phyloP scores from a whole-genome alignment of 345 rosid genomes.

The Gossypium sturtianum region DNA sequence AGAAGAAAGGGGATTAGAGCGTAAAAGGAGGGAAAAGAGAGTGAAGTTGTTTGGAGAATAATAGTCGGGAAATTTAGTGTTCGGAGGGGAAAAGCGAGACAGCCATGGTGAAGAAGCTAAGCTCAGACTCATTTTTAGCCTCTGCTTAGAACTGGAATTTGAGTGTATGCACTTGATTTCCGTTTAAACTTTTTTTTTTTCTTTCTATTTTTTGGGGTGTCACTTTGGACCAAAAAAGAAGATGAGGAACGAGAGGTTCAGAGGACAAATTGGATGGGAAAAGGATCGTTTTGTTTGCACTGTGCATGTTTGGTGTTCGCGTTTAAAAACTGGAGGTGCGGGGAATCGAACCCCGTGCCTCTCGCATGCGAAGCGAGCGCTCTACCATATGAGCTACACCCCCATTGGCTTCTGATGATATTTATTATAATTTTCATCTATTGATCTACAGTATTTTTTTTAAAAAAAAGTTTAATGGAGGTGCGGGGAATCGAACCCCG shows the following conservation, averaged over 20 bases:
- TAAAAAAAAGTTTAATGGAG: too few species aligned
- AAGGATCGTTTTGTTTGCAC: background rate
- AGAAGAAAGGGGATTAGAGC: slow-evolving; percentile 12
- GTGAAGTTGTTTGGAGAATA: slow-evolving; percentile 21
- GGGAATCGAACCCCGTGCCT: slow-evolving; percentile 99
- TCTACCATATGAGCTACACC: slow-evolving; percentile 91
- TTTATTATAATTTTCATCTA: too few species aligned
- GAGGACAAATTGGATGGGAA: background rate
- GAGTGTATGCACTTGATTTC: background rate
- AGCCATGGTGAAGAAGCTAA: slow-evolving; percentile 34
- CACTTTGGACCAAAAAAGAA: background rate
- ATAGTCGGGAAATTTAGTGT: slow-evolving; percentile 24
- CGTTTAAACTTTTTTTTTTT: background rate
- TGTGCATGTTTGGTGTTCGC: background rate
- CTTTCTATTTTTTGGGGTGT: slow-evolving; percentile 25
- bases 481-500: slow-evolving; percentile 95
- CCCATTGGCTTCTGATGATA: too few species aligned
- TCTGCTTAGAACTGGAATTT: slow-evolving; percentile 22
- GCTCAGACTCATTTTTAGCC: slow-evolving; percentile 36
- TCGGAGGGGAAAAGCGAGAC: slow-evolving; percentile 31
- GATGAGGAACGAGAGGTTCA: slow-evolving; percentile 61
- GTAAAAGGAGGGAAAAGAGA: slow-evolving; percentile 27
- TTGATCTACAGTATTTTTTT: too few species aligned
- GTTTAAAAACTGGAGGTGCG: slow-evolving; percentile 20
- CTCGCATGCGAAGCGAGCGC: slow-evolving; percentile 99